phyloP scores from a whole-genome alignment of 495 filamentous ascomycete species.

The Cairneyella variabilis region DNA sequence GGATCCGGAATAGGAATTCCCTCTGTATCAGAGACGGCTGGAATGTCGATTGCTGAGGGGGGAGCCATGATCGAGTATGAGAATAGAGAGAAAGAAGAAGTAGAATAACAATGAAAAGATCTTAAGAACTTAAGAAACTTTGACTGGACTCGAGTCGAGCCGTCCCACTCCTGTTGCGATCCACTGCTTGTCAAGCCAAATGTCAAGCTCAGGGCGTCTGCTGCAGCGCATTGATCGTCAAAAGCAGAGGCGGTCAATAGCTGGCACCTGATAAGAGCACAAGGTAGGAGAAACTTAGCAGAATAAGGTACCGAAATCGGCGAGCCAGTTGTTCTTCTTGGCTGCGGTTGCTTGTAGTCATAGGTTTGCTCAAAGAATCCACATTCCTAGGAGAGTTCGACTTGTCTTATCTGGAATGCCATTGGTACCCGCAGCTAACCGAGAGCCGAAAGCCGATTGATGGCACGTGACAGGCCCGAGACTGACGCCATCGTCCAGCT shows the following conservation, averaged over 20 bases:
- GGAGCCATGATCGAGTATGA: conserved; percentile 22
- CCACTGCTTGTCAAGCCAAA: neutral
- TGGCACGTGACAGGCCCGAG: too few relatives aligned
- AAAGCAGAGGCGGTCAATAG: neutral
- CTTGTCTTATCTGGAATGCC: neutral
- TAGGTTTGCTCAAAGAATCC: conserved; percentile 9
- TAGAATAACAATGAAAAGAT: neutral
- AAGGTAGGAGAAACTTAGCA: neutral
- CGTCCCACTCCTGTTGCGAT: too few relatives aligned
- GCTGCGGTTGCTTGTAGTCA: conserved; percentile 10
- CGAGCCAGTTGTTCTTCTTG: neutral
- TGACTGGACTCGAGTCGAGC: neutral
- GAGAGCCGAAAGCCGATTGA: too few relatives aligned
- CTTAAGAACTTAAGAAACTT: neutral
- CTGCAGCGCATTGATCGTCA: neutral
- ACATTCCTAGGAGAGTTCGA: neutral
- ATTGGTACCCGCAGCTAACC: neutral
- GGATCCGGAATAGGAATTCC: conserved; percentile 42
- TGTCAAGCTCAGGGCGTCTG: neutral
- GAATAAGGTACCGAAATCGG: neutral
- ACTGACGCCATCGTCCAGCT: too few relatives aligned
- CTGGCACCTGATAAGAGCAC: neutral
- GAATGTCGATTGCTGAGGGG: conserved; percentile 22
- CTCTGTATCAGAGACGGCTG: conserved; percentile 20
- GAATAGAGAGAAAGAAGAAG: conserved; percentile 1